Percentiles rank a stretch among this genome's conserved stretches.
Evolutionary conservation across 2,329 filamentous ascomycete species (phyloP).

Genomic region (Aspergillus latus): DNA sequence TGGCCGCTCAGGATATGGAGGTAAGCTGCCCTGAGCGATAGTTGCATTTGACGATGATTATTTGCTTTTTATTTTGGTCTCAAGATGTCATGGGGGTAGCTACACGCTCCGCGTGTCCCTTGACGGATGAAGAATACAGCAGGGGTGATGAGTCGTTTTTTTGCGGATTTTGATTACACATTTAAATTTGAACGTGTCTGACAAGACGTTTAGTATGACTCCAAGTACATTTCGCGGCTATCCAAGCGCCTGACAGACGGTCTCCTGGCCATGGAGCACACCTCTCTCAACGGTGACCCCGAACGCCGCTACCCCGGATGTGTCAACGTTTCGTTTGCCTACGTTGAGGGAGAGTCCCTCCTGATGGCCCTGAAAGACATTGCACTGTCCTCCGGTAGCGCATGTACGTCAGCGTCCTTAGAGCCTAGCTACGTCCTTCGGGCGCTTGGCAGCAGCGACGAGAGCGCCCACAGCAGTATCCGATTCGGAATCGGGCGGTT

Average conservation of each 20-base stretch:
- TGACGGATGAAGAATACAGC: conserved; percentile 62
- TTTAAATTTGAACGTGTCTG: neutral
- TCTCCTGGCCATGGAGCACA: conserved; percentile 87
- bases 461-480: conserved; percentile 97
- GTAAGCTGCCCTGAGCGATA: conserved; percentile 58
- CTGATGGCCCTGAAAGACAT: conserved; percentile 99
- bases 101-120: conserved; percentile 35
- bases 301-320: conserved; percentile 89
- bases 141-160: conserved; percentile 61
- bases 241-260: conserved; percentile 82
- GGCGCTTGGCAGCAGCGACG: conserved; percentile 91
- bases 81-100: conserved; percentile 59
- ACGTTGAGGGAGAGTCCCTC: conserved; percentile 95
- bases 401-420: conserved; percentile 93
- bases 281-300: conserved; percentile 81
- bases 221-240: conserved; percentile 75
- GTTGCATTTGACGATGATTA: conserved; percentile 64
- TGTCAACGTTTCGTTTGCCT: conserved; percentile 97
- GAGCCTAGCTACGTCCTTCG: conserved; percentile 96
- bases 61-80: conserved; percentile 67
- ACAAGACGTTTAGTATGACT: conserved; percentile 76
- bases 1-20: conserved; percentile 84
- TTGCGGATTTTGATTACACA: conserved; percentile 9
- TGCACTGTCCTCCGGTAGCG: conserved; percentile 91
- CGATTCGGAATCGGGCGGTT: conserved; percentile 96